Conservation (phyloP, 1,284 basidiomycete species). For the Neolentinus lepideus region DNA sequence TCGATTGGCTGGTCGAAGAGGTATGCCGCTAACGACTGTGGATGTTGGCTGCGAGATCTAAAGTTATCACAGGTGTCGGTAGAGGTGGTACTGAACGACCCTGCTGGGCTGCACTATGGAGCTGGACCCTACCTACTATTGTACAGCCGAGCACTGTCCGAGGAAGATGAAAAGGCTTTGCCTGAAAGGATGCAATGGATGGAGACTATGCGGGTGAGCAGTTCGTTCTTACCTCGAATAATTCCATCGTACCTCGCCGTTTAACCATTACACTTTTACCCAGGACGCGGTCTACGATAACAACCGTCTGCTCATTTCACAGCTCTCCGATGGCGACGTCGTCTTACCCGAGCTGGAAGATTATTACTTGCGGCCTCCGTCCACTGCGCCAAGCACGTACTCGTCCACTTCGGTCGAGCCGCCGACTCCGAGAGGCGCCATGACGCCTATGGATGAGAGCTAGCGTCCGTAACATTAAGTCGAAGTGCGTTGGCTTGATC, state of each 20-base stretch:
- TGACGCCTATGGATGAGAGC: background rate
- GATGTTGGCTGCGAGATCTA: too few relatives aligned
- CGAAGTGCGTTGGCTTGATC: too few relatives aligned
- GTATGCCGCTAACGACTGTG: slow-evolving; percentile 22
- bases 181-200: background rate
- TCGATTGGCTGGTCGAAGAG: slow-evolving; percentile 64
- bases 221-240: too few relatives aligned
- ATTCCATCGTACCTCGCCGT: too few relatives aligned
- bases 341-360: background rate
- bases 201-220: background rate
- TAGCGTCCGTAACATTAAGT: too few relatives aligned
- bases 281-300: background rate
- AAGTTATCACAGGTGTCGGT: slow-evolving; percentile 68
- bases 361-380: background rate
- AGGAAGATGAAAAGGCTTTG: slow-evolving; percentile 18
- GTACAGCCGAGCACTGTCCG: slow-evolving; percentile 50
- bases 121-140: slow-evolving; percentile 70
- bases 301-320: background rate
- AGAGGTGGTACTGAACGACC: slow-evolving; percentile 56
- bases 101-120: slow-evolving; percentile 59
- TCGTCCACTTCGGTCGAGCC: background rate
- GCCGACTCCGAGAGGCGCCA: background rate
- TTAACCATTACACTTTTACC: too few relatives aligned
- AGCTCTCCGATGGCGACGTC: background rate
- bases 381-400: background rate